Percentiles rank a stretch among this genome's conserved stretches.
These are phyloP conservation scores for Melanogaster broomeanus DNA, from an alignment of 768 basidiomycete species.

Conservation along the genomic window DNA sequence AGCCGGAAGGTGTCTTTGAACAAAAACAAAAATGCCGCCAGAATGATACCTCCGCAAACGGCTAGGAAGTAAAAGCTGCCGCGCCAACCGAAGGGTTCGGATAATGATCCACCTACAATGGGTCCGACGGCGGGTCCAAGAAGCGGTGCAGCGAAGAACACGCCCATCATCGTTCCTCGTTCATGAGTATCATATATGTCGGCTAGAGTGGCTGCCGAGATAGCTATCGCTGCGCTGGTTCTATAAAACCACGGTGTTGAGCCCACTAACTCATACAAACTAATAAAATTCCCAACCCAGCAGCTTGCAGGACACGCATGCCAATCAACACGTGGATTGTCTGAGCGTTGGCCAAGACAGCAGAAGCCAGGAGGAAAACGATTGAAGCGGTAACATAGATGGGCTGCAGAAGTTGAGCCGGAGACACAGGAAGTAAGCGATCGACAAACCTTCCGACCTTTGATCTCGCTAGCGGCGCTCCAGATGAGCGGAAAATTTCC, in stretches of 20 bases:
- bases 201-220: conserved; percentile 77
- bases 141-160: conserved; percentile 79
- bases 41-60: conserved; percentile 56
- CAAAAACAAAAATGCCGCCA: conserved; percentile 59
- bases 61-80: conserved; percentile 83
- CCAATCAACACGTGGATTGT: conserved; percentile 59
- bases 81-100: conserved; percentile 73
- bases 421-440: background rate
- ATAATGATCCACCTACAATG: conserved; percentile 68
- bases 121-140: conserved; percentile 76
- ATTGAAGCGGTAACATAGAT: conserved; percentile 56
- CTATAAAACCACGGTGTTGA: conserved; percentile 32
- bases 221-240: conserved; percentile 65
- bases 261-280: background rate
- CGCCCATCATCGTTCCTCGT: conserved; percentile 77
- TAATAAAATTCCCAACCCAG: conserved; percentile 46
- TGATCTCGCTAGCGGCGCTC: conserved; percentile 72
- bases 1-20: conserved; percentile 84
- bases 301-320: conserved; percentile 69
- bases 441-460: conserved; percentile 63
- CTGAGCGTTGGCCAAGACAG: conserved; percentile 55
- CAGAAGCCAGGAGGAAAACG: conserved; percentile 55
- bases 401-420: conserved; percentile 33
- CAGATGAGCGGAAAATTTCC: conserved; percentile 68
- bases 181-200: conserved; percentile 77